These are phyloP conservation scores for Penicillium digitatum DNA, from an alignment of 2,329 filamentous ascomycete genomes.

Conservation along the genomic window DNA sequence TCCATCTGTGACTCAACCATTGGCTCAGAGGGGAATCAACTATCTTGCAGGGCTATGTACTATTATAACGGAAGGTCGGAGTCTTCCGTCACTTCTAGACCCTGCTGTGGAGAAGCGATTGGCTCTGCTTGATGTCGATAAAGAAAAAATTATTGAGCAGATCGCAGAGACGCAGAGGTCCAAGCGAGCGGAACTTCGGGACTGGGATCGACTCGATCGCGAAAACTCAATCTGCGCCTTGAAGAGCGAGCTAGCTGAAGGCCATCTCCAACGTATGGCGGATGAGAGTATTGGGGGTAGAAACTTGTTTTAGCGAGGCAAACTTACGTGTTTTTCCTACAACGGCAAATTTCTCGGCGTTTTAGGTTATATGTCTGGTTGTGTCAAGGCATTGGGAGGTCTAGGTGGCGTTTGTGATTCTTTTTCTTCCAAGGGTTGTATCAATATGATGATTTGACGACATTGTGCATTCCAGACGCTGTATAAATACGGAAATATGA, in stretches of 20 bases:
- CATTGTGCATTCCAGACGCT: background rate
- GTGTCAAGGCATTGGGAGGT: background rate
- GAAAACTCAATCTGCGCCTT: slow-evolving; percentile 47
- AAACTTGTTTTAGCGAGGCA: slow-evolving; percentile 31
- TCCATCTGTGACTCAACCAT: slow-evolving; percentile 35
- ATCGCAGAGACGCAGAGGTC: slow-evolving; percentile 43
- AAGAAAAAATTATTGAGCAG: slow-evolving; percentile 44
- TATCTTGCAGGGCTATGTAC: slow-evolving; percentile 38
- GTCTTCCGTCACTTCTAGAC: slow-evolving; percentile 39
- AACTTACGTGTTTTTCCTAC: slow-evolving; percentile 12
- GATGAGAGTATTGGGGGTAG: slow-evolving; percentile 43
- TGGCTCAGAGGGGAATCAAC: slow-evolving; percentile 39
- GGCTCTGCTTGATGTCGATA: slow-evolving; percentile 43
- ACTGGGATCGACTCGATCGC: slow-evolving; percentile 48
- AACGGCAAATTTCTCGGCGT: background rate
- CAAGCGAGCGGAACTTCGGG: slow-evolving; percentile 42
- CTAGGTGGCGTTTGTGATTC: background rate
- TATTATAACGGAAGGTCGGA: slow-evolving; percentile 43
- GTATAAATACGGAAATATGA: background rate
- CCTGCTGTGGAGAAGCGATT: slow-evolving; percentile 43
- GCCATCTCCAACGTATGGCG: slow-evolving; percentile 45
- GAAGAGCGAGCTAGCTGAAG: slow-evolving; percentile 48
- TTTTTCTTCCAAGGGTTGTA: background rate
- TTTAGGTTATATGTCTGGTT: background rate
- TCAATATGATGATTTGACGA: slow-evolving; percentile 1